phyloP scores from a whole-genome alignment of 768 basidiomycete species.

The Russula brevipes region DNA sequence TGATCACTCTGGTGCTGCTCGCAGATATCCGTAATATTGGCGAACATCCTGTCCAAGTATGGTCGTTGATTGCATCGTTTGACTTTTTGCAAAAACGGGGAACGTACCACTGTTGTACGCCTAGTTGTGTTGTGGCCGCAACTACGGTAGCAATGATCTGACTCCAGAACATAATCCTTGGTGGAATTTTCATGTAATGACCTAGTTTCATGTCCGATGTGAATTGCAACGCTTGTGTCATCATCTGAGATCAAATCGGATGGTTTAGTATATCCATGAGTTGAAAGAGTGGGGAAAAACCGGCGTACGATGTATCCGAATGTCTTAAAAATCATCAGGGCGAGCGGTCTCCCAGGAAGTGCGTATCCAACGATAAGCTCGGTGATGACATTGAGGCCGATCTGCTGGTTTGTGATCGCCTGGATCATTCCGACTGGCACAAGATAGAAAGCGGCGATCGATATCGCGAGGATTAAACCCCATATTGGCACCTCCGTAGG shows the following conservation, averaged over 20 bases:
- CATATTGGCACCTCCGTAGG: constrained; percentile 63
- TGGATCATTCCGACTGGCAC: constrained; percentile 81
- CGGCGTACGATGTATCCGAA: constrained; percentile 23
- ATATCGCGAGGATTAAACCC: constrained; percentile 52
- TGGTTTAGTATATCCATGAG: not conserved
- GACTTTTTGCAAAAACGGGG: too few relatives aligned
- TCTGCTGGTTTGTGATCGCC: constrained; percentile 75
- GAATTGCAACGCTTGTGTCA: constrained; percentile 56
- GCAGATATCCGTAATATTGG: constrained; percentile 62
- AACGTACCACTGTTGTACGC: constrained; percentile 48
- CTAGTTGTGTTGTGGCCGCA: constrained; percentile 62
- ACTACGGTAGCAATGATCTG: constrained; percentile 57
- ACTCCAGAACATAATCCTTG: constrained; percentile 26
- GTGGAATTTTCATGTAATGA: constrained; percentile 65
- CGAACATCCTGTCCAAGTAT: constrained; percentile 44
- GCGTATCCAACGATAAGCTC: constrained; percentile 66
- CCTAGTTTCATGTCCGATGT: constrained; percentile 74
- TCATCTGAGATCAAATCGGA: constrained; percentile 19
- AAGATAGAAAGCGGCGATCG: constrained; percentile 53
- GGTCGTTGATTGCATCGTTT: not conserved
- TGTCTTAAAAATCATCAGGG: constrained; percentile 76
- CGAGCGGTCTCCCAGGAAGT: constrained; percentile 59
- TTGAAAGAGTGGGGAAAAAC: not conserved
- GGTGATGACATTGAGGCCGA: constrained; percentile 64
- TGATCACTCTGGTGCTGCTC: constrained; percentile 42